These are phyloP conservation scores for Pseudoneurospora amorphoporcata DNA, from an alignment of 495 filamentous ascomycete genomes.

Conservation along the genomic window DNA sequence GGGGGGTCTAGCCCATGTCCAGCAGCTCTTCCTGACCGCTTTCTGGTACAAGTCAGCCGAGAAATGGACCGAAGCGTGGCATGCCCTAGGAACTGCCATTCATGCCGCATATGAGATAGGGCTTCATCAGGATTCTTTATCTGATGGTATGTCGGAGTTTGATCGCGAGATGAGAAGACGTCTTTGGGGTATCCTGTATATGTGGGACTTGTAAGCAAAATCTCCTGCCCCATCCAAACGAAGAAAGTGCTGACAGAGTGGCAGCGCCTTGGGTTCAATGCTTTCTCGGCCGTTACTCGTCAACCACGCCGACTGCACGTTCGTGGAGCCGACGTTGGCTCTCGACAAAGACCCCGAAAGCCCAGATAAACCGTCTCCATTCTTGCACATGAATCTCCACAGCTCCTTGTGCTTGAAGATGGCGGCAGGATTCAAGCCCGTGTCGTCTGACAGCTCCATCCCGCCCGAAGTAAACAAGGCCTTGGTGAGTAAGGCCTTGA, in stretches of 20 bases:
- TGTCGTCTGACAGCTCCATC: neutral
- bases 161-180: constrained; percentile 35
- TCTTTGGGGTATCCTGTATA: constrained; percentile 32
- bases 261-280: constrained; percentile 30
- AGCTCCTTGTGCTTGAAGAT: constrained; percentile 24
- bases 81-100: constrained; percentile 34
- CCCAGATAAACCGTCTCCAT: constrained; percentile 30
- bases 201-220: constrained; percentile 30
- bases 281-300: constrained; percentile 28
- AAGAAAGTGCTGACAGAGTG: neutral
- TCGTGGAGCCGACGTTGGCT: constrained; percentile 26
- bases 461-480: constrained; percentile 2
- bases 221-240: neutral
- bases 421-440: constrained; percentile 7
- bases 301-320: constrained; percentile 25
- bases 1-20: constrained; percentile 37
- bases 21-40: constrained; percentile 42
- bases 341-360: constrained; percentile 26
- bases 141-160: constrained; percentile 31
- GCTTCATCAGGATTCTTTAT: constrained; percentile 35
- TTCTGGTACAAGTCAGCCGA: constrained; percentile 44
- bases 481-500: constrained; percentile 11
- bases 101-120: constrained; percentile 44
- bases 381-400: constrained; percentile 32
- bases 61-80: constrained; percentile 44